Percentiles rank a stretch among this genome's conserved stretches.
These are phyloP conservation scores for Rhodotorula glutinis DNA, from an alignment of 1,284 basidiomycete genomes.

Conservation along the genomic window DNA sequence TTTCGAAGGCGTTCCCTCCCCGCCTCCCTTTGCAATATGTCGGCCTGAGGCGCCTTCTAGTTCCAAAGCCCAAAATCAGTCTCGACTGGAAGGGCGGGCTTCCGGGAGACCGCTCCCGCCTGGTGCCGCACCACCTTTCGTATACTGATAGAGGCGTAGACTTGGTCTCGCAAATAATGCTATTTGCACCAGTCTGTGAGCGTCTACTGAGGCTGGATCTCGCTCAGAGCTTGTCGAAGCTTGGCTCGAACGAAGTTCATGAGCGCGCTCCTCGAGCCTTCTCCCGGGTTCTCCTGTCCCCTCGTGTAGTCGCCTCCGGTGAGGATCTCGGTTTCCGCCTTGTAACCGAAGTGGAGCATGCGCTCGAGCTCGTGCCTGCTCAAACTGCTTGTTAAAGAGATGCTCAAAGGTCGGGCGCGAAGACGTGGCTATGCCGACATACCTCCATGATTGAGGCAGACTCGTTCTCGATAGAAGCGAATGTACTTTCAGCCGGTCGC, in stretches of 20 bases:
- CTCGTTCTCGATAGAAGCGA: conserved; percentile 59
- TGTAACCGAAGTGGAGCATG: conserved; percentile 72
- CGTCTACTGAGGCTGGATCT: no score
- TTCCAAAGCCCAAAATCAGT: no score
- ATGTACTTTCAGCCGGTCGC: conserved; percentile 72
- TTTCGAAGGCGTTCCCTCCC: no score
- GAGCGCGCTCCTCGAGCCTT: not conserved
- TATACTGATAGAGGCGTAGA: no score
- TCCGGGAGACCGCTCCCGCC: no score
- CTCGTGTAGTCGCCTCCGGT: conserved; percentile 7
- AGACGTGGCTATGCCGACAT: conserved; percentile 15
- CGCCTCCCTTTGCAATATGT: no score
- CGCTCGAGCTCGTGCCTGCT: conserved; percentile 68
- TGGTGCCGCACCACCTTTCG: no score
- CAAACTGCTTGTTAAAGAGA: no score
- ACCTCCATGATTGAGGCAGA: conserved; percentile 71
- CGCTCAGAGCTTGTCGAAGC: not conserved
- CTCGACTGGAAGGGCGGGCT: no score
- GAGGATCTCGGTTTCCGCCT: conserved; percentile 84
- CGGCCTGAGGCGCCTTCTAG: no score
- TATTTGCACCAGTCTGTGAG: no score
- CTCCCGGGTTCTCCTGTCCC: not conserved
- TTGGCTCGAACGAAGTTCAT: not conserved
- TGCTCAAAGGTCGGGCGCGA: not conserved
- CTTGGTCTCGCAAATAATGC: no score